These are phyloP conservation scores for Daldinia vernicosa DNA, from an alignment of 495 filamentous ascomycete genomes.

Conservation along the genomic window DNA sequence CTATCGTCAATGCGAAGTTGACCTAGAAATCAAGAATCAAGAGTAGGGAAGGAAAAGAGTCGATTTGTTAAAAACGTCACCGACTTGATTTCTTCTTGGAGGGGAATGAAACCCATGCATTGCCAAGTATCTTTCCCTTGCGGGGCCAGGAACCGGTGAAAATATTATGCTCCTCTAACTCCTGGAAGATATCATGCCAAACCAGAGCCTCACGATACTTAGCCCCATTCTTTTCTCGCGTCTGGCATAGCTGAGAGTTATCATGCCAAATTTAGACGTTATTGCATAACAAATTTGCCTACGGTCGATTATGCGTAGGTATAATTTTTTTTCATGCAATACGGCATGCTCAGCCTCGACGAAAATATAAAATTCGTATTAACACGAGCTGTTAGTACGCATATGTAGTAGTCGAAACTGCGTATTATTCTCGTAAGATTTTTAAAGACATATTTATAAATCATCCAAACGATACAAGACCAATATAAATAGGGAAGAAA, in stretches of 20 bases:
- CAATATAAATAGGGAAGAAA: background rate
- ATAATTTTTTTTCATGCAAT: slow-evolving; percentile 10
- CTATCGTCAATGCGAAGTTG: slow-evolving; percentile 29
- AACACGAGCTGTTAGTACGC: background rate
- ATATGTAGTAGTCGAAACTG: background rate
- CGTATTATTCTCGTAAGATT: background rate
- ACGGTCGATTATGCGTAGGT: slow-evolving; percentile 12
- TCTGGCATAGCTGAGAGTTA: background rate
- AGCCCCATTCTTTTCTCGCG: background rate
- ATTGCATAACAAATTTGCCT: background rate
- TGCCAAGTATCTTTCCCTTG: slow-evolving; percentile 28
- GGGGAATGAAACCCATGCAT: slow-evolving; percentile 22
- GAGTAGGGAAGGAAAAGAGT: slow-evolving; percentile 5
- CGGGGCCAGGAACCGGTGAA: slow-evolving; percentile 14
- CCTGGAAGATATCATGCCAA: slow-evolving; percentile 5
- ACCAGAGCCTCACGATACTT: background rate
- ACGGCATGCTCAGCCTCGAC: slow-evolving; percentile 9
- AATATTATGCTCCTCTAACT: background rate
- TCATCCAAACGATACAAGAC: background rate
- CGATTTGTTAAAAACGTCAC: slow-evolving; percentile 31
- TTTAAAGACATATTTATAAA: background rate
- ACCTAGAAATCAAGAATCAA: slow-evolving; percentile 28
- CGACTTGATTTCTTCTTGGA: background rate
- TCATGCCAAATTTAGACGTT: background rate
- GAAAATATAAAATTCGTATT: slow-evolving; percentile 3